Conservation (phyloP, 805 yeast genomes). For the Wickerhamomyces hampshirensis region DNA sequence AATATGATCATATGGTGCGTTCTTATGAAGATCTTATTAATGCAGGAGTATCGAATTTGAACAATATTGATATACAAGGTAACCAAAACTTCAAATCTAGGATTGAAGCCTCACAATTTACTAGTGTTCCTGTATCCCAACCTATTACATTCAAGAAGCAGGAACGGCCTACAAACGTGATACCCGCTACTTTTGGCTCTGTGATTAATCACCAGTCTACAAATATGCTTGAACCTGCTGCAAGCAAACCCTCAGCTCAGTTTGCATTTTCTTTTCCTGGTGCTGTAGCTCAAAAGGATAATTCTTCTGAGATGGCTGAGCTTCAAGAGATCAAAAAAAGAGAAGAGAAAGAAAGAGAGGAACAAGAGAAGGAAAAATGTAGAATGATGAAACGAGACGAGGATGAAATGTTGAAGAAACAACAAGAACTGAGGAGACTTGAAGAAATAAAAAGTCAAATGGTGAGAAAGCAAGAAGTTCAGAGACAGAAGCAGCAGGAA, state of each 20-base stretch:
- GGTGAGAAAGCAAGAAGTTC: constrained; percentile 15
- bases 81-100: too few relatives aligned
- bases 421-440: constrained; percentile 9
- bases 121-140: constrained; percentile 1
- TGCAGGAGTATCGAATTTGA: constrained; percentile 11
- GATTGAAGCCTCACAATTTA: neutral
- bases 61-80: too few relatives aligned
- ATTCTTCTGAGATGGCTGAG: neutral
- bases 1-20: constrained; percentile 35
- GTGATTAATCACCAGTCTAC: too few relatives aligned
- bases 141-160: neutral
- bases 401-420: constrained; percentile 6
- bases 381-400: constrained; percentile 4
- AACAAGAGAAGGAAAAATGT: constrained; percentile 7
- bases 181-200: too few relatives aligned
- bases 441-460: constrained; percentile 12
- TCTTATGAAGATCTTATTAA: constrained; percentile 31
- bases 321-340: neutral
- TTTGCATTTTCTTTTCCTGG: too few relatives aligned
- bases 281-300: neutral
- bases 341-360: constrained; percentile 1
- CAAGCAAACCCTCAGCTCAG: too few relatives aligned
- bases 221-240: too few relatives aligned
- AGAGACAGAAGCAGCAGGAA: constrained; percentile 8
- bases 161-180: too few relatives aligned